Percentiles rank a stretch among this genome's conserved stretches.
These are phyloP conservation scores for Chlorella sp. DNA, from an alignment of 139 green algal genomes.

Conservation along the genomic window DNA sequence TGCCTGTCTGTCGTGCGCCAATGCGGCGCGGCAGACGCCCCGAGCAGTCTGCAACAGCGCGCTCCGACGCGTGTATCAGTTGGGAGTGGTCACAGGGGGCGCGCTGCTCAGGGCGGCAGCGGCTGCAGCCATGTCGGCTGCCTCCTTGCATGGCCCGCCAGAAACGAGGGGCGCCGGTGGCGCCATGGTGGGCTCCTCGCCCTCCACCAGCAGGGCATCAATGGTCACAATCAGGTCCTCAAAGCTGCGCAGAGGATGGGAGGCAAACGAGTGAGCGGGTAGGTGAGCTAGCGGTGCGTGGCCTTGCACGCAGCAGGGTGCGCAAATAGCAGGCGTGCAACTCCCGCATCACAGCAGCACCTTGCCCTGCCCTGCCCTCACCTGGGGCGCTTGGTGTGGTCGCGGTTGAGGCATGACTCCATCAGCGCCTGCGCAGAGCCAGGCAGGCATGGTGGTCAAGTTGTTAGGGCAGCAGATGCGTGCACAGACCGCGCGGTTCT, in stretches of 20 bases:
- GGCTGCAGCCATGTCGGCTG: neutral
- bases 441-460: too few relatives aligned
- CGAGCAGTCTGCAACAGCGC: too few relatives aligned
- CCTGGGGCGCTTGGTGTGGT: conserved; percentile 21
- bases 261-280: neutral
- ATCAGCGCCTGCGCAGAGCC: neutral
- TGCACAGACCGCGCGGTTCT: too few relatives aligned
- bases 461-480: too few relatives aligned
- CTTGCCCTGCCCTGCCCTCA: neutral
- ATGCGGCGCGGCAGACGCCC: too few relatives aligned
- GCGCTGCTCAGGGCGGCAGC: neutral
- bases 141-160: neutral
- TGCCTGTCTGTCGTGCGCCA: too few relatives aligned
- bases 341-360: too few relatives aligned
- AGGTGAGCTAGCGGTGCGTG: neutral
- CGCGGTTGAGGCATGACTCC: conserved; percentile 3
- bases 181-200: neutral
- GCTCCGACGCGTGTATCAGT: too few relatives aligned
- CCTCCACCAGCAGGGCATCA: neutral
- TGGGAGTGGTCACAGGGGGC: neutral
- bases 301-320: too few relatives aligned
- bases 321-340: too few relatives aligned
- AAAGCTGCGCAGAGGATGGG: neutral
- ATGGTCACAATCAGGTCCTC: conserved; percentile 4
- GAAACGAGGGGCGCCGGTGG: neutral